Percentiles rank a stretch among this genome's conserved stretches.
Evolutionary conservation across 2,329 filamentous ascomycete genomes (phyloP).

Genomic region (Biscogniauxia sp.): DNA sequence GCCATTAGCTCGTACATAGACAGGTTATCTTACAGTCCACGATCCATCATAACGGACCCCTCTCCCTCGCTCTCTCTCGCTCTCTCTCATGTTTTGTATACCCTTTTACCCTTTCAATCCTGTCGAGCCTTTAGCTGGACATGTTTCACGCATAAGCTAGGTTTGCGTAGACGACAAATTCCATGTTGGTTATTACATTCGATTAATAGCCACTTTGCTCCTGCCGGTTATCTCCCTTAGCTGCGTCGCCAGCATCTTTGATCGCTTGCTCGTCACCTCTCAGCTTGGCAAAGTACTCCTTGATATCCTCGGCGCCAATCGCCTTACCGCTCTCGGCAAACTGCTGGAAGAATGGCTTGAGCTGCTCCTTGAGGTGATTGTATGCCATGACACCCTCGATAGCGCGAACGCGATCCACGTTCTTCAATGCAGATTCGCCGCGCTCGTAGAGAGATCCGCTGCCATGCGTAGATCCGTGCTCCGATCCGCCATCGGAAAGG

Average conservation of each 20-base stretch:
- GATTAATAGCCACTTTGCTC: slow-evolving; percentile 56
- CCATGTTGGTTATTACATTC: not conserved
- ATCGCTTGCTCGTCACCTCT: slow-evolving; percentile 81
- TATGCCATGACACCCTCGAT: slow-evolving; percentile 99
- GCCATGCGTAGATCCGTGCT: slow-evolving; percentile 59
- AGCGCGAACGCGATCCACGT: slow-evolving; percentile 86
- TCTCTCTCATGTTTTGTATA: too few relatives aligned
- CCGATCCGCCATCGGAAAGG: slow-evolving; percentile 63
- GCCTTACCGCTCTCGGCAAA: slow-evolving; percentile 89
- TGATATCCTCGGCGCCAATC: slow-evolving; percentile 93
- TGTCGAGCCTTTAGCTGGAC: too few relatives aligned
- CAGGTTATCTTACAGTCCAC: too few relatives aligned
- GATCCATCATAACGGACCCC: too few relatives aligned
- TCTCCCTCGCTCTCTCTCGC: too few relatives aligned
- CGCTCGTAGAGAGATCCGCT: slow-evolving; percentile 85
- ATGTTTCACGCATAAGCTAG: too few relatives aligned
- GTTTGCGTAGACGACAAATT: too few relatives aligned
- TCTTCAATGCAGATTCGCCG: slow-evolving; percentile 87
- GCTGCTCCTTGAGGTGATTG: slow-evolving; percentile 90
- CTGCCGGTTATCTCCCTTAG: slow-evolving; percentile 41
- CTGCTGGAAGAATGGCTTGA: slow-evolving; percentile 91
- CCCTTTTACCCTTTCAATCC: too few relatives aligned
- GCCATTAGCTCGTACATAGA: too few relatives aligned
- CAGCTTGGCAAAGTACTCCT: slow-evolving; percentile 91
- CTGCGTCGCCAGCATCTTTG: slow-evolving; percentile 56